Evolutionary conservation across 768 basidiomycete genomes (phyloP).

Genomic region (Clitopilus passeckerianus): DNA sequence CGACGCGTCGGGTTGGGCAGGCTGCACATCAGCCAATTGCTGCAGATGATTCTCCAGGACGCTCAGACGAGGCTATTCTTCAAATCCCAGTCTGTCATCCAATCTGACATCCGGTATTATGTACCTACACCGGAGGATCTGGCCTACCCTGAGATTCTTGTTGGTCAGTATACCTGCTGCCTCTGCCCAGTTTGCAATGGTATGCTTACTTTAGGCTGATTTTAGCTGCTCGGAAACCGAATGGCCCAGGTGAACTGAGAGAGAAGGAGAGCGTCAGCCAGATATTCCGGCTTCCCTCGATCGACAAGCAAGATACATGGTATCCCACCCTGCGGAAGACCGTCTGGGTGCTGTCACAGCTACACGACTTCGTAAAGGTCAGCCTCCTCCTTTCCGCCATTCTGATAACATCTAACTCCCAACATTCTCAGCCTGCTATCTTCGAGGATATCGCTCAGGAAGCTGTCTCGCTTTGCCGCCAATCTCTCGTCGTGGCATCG

Average conservation of each 20-base stretch:
- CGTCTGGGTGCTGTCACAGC: conserved; percentile 85
- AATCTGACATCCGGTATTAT: conserved; percentile 84
- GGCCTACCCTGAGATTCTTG: conserved; percentile 80
- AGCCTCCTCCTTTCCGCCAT: conserved; percentile 7
- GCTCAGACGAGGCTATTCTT: conserved; percentile 95
- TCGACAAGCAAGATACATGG: conserved; percentile 83
- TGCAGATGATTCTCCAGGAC: conserved; percentile 91
- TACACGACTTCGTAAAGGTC: conserved; percentile 92
- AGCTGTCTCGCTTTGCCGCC: conserved; percentile 75
- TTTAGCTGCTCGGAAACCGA: conserved; percentile 41
- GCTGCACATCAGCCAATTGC: conserved; percentile 74
- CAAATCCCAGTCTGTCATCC: conserved; percentile 90
- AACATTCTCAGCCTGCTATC: conserved; percentile 69
- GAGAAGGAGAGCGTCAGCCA: conserved; percentile 70
- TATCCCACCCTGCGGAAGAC: conserved; percentile 87
- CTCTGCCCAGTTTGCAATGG: no score
- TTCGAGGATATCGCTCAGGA: conserved; percentile 97
- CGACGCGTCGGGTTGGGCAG: conserved; percentile 39
- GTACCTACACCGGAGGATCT: conserved; percentile 74
- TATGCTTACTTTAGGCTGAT: background rate
- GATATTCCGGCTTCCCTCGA: conserved; percentile 64
- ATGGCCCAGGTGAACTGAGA: conserved; percentile 37
- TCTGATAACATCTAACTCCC: no score
- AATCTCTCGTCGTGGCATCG: conserved; percentile 73
- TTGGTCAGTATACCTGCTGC: conserved; percentile 47